Base-by-base conservation (phyloP, 108 stramenopile species). In the Cyclotella sp. region DNA sequence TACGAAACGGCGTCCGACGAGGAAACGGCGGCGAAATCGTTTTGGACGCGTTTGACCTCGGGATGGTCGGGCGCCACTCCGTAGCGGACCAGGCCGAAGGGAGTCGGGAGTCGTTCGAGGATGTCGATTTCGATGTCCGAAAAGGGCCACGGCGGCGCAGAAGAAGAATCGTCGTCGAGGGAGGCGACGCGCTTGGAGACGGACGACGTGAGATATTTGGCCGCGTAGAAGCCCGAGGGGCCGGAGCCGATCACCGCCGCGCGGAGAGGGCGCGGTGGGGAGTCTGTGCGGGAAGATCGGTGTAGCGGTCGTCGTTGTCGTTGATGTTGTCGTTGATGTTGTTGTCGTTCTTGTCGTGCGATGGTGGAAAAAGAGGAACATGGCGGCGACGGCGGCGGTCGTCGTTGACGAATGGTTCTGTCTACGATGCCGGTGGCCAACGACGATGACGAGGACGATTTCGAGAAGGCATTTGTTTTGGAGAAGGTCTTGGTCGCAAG, bases 41-140 rank as follows among this genome's bases (percentile, higher is more conserved):
- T 84, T 77, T 96, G 86, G 0, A 98, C 99, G 62, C 93, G 93
- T 84, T 99, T 99, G 16, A 98, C 98, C 84, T 99, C 98, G 9
- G 96, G 98, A 87, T 99, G 98, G 78, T 98, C 98, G 12, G 98
- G 99, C 30, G 98, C 98, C 22, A 99, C 98, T 39, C 98, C 99
- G 57, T 76, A 92, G 43, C 98, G 84, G 6, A 99, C 98, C 59
- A 99, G 81, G 14, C 98, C 99, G 73, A 77, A 99, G 9, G 97
- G 96, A 1, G 92, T 95, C 3, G 97, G 96, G 30, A 98, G 73
- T 43, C 88, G 74, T 28, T 99, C 99, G 16, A 98, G 26, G 12
- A 99, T 75, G 63, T 97, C 96, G 65, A 99, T 85, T 9, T 70
- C 68, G 15, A 76, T 73, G 2, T 75, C 82, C 11, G 82, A 83